Conservation (phyloP, 2,329 filamentous ascomycete species). For the Emergomyces orientalis region DNA sequence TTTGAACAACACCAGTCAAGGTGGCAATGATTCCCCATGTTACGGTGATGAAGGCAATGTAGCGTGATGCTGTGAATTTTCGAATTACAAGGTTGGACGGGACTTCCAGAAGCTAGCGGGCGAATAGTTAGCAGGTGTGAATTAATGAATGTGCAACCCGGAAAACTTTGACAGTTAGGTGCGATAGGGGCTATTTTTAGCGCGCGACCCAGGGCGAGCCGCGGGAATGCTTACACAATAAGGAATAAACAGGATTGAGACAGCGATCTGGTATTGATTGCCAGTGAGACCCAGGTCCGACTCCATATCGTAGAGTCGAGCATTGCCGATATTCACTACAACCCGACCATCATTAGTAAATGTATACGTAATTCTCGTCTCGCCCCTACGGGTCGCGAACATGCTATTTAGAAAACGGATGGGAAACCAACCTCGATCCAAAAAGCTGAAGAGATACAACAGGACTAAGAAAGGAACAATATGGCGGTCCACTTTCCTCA, state of each 20-base stretch:
- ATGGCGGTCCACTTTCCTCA: conserved; percentile 34
- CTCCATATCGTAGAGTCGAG: conserved; percentile 55
- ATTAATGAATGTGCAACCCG: background rate
- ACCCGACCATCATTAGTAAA: background rate
- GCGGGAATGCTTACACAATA: conserved; percentile 39
- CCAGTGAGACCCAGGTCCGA: conserved; percentile 51
- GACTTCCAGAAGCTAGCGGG: conserved; percentile 47
- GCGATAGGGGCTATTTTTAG: background rate
- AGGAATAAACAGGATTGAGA: conserved; percentile 60
- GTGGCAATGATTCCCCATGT: conserved; percentile 44
- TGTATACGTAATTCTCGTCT: background rate
- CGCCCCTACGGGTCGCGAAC: background rate
- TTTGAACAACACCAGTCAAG: conserved; percentile 55
- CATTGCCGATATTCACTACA: conserved; percentile 62
- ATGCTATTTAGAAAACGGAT: background rate
- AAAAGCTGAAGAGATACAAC: conserved; percentile 62
- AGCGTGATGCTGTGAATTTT: conserved; percentile 52
- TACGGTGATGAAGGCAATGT: conserved; percentile 50
- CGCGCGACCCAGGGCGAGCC: background rate
- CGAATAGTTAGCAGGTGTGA: conserved; percentile 4
- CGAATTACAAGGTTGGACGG: conserved; percentile 58
- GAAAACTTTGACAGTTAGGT: conserved; percentile 11
- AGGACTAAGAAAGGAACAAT: conserved; percentile 35
- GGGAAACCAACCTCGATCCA: conserved; percentile 47
- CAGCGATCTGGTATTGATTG: conserved; percentile 61